Percentiles rank a stretch among this genome's conserved stretches.
phyloP scores from a whole-genome alignment of 225 moss, liverwort and hornwort genomes.

The Bryoerythrophyllum caledonicum region DNA sequence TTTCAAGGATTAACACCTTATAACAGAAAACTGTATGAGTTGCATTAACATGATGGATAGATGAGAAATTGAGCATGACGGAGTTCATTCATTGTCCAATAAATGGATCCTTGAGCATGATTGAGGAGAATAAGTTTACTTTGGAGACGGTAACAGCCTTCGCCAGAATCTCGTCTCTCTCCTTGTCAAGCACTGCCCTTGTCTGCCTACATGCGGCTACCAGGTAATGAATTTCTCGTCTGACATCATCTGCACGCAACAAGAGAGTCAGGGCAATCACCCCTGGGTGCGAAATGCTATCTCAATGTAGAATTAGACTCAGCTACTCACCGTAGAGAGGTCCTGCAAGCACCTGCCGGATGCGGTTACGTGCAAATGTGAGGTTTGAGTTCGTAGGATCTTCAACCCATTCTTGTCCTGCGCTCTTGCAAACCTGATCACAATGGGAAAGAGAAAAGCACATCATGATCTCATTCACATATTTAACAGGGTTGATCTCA shows the following conservation, averaged over 20 bases:
- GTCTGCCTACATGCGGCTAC: slow-evolving; percentile 76
- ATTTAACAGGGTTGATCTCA: no score
- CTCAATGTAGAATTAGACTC: neutral
- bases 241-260: slow-evolving; percentile 51
- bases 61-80: no score
- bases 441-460: slow-evolving; percentile 9
- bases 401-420: slow-evolving; percentile 84
- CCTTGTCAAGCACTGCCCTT: slow-evolving; percentile 66
- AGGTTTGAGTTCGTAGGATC: slow-evolving; percentile 85
- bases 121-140: slow-evolving; percentile 33
- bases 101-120: no score
- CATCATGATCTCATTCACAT: neutral
- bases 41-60: no score
- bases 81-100: no score
- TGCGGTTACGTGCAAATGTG: slow-evolving; percentile 79
- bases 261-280: neutral
- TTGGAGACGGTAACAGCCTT: slow-evolving; percentile 65
- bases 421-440: slow-evolving; percentile 70
- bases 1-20: no score
- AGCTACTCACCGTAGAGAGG: slow-evolving; percentile 58
- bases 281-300: neutral
- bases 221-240: slow-evolving; percentile 60
- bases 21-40: no score
- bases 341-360: slow-evolving; percentile 71
- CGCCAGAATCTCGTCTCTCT: slow-evolving; percentile 64